A percentile compares a stretch with the other conserved stretches of the same genome.
Evolutionary conservation across 306 rosid genomes (phyloP).

Genomic region (Styphnolobium japonicum): DNA sequence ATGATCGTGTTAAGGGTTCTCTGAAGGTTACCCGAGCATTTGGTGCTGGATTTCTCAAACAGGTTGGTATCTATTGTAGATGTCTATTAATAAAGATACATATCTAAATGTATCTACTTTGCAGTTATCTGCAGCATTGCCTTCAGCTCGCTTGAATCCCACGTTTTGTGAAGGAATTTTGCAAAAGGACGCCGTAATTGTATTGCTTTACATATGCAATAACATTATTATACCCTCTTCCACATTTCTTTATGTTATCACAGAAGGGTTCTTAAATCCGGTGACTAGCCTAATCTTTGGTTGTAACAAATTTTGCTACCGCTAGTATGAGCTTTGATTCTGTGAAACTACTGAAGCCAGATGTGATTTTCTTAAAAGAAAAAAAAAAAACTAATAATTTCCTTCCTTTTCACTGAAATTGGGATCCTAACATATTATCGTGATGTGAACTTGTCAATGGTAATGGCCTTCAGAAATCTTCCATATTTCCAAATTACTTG

Average conservation of each 20-base stretch:
- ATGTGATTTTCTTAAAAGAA: neutral
- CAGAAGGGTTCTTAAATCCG: neutral
- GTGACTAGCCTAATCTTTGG: neutral
- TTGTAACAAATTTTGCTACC: neutral
- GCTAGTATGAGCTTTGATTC: neutral
- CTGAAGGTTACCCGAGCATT: slow-evolving; percentile 95
- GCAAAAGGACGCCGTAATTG: neutral
- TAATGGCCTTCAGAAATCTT: neutral
- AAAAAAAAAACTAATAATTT: no score
- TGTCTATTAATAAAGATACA: neutral
- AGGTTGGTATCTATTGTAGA: slow-evolving; percentile 52
- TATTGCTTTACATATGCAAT: neutral
- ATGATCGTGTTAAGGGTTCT: slow-evolving; percentile 95
- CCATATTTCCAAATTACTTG: no score
- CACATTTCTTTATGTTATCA: slow-evolving; percentile 8
- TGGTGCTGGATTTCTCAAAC: slow-evolving; percentile 98
- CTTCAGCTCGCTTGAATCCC: no score
- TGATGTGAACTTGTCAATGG: neutral
- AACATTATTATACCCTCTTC: slow-evolving; percentile 2
- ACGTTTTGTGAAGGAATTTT: neutral
- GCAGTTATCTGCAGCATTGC: neutral
- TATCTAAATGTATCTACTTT: neutral
- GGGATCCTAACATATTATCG: neutral
- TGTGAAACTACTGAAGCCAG: neutral
- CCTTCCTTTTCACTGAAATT: neutral